A percentile compares a stretch with the other conserved stretches of the same genome.
phyloP scores from a whole-genome alignment of 192 early-diverging fungal species.

The Glomus cerebriforme region DNA sequence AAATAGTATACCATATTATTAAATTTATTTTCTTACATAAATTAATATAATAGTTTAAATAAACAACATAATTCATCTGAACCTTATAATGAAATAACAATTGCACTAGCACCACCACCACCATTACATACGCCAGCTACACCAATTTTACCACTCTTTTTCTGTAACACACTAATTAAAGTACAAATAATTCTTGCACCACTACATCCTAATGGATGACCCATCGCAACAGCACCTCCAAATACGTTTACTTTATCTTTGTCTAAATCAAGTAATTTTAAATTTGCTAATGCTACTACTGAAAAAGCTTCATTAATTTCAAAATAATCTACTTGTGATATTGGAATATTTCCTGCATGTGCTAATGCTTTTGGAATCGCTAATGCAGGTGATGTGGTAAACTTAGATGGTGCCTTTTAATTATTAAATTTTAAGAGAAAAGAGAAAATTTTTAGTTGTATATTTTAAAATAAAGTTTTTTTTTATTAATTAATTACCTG shows the following conservation, averaged over 20 bases:
- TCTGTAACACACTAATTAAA: conserved; percentile 71
- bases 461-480: neutral
- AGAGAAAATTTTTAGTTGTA: neutral
- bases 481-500: conserved; percentile 36
- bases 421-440: neutral
- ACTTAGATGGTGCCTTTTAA: conserved; percentile 62
- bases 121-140: conserved; percentile 96
- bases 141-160: conserved; percentile 77
- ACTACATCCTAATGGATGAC: conserved; percentile 98
- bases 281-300: conserved; percentile 83
- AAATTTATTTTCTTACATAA: too few species aligned
- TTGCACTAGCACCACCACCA: conserved; percentile 87
- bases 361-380: conserved; percentile 80
- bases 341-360: conserved; percentile 56
- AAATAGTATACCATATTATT: too few species aligned
- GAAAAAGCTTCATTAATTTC: conserved; percentile 89
- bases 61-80: too few species aligned
- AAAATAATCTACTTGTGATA: conserved; percentile 71
- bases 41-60: too few species aligned
- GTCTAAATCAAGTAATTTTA: conserved; percentile 72
- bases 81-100: conserved; percentile 71
- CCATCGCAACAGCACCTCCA: conserved; percentile 94
- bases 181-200: conserved; percentile 90
- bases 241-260: conserved; percentile 86
- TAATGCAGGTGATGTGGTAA: conserved; percentile 73